Percentiles rank a stretch among this genome's conserved stretches.
Evolutionary conservation across 495 filamentous ascomycete species (phyloP).

Genomic region (Aspergillus homomorphus): DNA sequence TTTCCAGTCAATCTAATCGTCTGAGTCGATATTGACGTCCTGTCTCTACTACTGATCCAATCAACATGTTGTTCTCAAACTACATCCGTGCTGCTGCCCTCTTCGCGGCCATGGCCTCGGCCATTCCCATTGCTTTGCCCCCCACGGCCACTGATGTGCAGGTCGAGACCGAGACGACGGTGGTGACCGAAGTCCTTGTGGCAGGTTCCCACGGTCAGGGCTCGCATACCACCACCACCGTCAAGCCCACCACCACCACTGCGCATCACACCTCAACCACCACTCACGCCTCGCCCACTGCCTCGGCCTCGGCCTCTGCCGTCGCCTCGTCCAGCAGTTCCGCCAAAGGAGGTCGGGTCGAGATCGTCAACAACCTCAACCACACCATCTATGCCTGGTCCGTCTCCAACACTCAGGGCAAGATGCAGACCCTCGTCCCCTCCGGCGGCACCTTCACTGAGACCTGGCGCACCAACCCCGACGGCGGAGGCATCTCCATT

Average conservation of each 20-base stretch:
- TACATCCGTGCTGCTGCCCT: not conserved
- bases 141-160: not conserved
- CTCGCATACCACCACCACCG: not conserved
- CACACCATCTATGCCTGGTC: slow-evolving; percentile 43
- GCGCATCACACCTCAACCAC: not conserved
- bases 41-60: not conserved
- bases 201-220: not conserved
- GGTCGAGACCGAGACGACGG: not conserved
- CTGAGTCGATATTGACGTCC: not conserved
- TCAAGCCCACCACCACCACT: not conserved
- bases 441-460: slow-evolving; percentile 35
- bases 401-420: slow-evolving; percentile 26
- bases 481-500: slow-evolving; percentile 45
- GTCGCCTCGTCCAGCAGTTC: not conserved
- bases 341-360: slow-evolving; percentile 4
- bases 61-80: not conserved
- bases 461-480: slow-evolving; percentile 37
- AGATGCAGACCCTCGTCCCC: slow-evolving; percentile 31
- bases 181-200: not conserved
- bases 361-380: slow-evolving; percentile 31
- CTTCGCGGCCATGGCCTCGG: not conserved
- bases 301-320: not conserved
- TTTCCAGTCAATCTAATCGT: not conserved
- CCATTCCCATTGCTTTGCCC: not conserved
- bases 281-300: not conserved